phyloP scores from a whole-genome alignment of 768 basidiomycete species.

The Collybia nuda region DNA sequence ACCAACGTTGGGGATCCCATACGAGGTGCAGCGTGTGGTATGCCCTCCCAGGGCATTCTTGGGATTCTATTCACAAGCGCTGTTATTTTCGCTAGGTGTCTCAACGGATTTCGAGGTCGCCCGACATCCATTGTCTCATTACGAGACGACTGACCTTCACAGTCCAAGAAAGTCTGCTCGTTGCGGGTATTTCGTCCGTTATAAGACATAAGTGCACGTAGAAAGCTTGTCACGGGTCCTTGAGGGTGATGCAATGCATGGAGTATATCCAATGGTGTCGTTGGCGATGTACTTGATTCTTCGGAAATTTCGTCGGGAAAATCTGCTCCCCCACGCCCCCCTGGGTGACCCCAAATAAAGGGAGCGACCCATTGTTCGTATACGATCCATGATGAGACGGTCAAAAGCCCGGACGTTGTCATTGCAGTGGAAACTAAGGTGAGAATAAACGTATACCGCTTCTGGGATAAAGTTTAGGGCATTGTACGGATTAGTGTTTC shows the following conservation, averaged over 20 bases:
- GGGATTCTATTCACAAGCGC: neutral
- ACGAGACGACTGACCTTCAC: neutral
- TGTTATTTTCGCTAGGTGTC: neutral
- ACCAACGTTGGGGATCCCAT: neutral
- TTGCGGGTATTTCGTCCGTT: neutral
- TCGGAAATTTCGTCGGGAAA: no score
- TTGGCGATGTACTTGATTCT: constrained; percentile 5
- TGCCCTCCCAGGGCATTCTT: neutral
- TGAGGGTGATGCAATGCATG: no score
- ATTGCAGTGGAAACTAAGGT: constrained; percentile 11
- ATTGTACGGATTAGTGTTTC: neutral
- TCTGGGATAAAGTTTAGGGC: neutral
- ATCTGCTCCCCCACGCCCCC: no score
- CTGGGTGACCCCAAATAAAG: no score
- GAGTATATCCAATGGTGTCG: neutral
- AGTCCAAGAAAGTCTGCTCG: neutral
- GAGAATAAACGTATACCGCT: constrained; percentile 7
- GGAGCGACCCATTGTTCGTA: constrained; percentile 17
- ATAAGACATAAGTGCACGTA: neutral
- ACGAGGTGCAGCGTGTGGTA: neutral
- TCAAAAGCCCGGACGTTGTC: constrained; percentile 14
- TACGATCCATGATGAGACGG: constrained; percentile 8
- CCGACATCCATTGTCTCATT: neutral
- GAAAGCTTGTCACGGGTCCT: no score
- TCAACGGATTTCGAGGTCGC: neutral